phyloP scores from a whole-genome alignment of 1,284 basidiomycete species.

The Cryptococcus sp. region DNA sequence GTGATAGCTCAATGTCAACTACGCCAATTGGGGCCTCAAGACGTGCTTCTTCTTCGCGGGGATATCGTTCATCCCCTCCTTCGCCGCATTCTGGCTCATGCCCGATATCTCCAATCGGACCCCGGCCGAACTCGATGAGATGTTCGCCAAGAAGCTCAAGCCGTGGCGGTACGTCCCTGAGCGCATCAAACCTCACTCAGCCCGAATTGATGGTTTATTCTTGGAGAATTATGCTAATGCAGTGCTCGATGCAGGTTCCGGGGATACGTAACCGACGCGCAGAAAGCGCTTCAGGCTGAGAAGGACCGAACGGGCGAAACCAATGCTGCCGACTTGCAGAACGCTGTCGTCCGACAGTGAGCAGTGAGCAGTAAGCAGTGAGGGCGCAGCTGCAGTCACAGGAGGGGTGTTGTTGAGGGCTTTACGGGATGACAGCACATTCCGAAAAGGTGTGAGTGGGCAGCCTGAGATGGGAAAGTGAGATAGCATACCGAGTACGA shows the following conservation, averaged over 20 bases:
- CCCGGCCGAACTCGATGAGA: slow-evolving; percentile 26
- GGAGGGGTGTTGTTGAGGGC: too few relatives aligned
- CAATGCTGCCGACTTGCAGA: slow-evolving; percentile 43
- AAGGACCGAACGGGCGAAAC: slow-evolving; percentile 12
- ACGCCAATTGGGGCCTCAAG: slow-evolving; percentile 27
- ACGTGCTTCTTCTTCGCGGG: slow-evolving; percentile 28
- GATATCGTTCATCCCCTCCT: slow-evolving; percentile 10
- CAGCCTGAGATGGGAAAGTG: too few relatives aligned
- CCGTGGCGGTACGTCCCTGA: slow-evolving; percentile 14
- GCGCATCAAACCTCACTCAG: too few relatives aligned
- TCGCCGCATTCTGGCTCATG: slow-evolving; percentile 22
- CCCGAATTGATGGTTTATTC: too few relatives aligned
- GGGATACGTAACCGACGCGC: slow-evolving; percentile 20
- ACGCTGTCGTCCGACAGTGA: background rate
- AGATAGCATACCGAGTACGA: too few relatives aligned
- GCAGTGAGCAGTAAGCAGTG: background rate
- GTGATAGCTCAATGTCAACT: slow-evolving; percentile 15
- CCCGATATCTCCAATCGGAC: slow-evolving; percentile 19
- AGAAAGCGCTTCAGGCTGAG: slow-evolving; percentile 17
- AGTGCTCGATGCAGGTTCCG: slow-evolving; percentile 10
- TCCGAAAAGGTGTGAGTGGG: too few relatives aligned
- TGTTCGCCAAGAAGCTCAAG: slow-evolving; percentile 23
- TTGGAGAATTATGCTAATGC: background rate
- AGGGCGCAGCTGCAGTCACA: too few relatives aligned
- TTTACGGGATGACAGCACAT: too few relatives aligned